Percentiles rank a stretch among this genome's conserved stretches.
phyloP scores from a whole-genome alignment of 257 asterid species.

The Mitragyna speciosa region DNA sequence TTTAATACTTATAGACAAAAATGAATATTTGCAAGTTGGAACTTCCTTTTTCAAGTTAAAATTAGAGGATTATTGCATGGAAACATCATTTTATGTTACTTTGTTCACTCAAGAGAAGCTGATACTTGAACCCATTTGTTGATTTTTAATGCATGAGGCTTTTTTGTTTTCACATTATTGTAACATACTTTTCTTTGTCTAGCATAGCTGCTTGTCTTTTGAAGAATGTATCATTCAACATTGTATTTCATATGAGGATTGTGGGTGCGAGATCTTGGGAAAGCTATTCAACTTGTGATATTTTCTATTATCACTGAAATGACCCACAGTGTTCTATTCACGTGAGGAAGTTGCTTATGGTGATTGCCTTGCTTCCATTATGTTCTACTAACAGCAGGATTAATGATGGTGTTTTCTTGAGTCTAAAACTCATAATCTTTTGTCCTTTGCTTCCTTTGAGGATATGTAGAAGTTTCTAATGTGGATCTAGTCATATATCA shows the following conservation, averaged over 20 bases:
- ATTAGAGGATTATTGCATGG: neutral
- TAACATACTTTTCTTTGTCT: neutral
- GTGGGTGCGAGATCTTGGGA: neutral
- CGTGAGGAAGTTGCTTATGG: neutral
- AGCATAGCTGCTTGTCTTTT: neutral
- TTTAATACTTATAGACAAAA: too few relatives aligned
- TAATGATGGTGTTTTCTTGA: neutral
- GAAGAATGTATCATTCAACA: neutral
- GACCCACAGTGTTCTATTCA: neutral
- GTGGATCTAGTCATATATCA: slow-evolving; percentile 8
- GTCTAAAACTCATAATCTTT: too few relatives aligned
- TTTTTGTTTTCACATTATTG: neutral
- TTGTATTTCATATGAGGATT: too few relatives aligned
- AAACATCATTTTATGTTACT: neutral
- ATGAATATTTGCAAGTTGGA: too few relatives aligned
- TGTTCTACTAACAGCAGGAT: neutral
- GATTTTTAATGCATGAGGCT: neutral
- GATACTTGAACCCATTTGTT: neutral
- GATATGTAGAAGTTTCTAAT: neutral
- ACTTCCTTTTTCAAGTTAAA: neutral
- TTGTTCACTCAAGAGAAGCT: too few relatives aligned
- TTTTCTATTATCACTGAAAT: neutral
- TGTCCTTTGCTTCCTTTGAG: neutral
- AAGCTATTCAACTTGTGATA: neutral
- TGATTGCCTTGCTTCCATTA: neutral